These are phyloP conservation scores for Hansenula sp. DNA, from an alignment of 1,139 yeast genomes.

Conservation along the genomic window DNA sequence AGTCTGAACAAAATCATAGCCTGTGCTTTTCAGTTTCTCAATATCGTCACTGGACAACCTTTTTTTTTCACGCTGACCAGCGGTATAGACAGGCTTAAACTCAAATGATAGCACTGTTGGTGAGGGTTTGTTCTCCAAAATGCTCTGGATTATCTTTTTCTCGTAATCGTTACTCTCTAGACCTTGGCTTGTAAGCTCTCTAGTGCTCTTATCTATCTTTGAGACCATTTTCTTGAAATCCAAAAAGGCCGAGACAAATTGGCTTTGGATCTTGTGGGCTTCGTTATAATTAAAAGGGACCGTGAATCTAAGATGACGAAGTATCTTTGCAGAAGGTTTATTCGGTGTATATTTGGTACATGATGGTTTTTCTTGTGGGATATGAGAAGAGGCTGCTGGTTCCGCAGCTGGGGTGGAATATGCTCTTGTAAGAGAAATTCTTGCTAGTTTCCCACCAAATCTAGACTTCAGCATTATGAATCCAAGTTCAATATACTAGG, in stretches of 20 bases:
- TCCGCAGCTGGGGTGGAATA: no score
- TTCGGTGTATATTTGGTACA: constrained; percentile 23
- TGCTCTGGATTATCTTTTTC: constrained; percentile 37
- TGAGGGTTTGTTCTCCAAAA: constrained; percentile 50
- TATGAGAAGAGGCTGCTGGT: no score
- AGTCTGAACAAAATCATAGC: constrained; percentile 63
- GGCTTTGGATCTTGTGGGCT: constrained; percentile 63
- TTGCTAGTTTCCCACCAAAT: no score
- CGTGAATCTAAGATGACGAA: constrained; percentile 63
- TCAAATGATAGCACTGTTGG: constrained; percentile 76
- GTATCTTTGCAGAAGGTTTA: constrained; percentile 30
- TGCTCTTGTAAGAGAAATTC: no score
- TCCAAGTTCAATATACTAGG: no score
- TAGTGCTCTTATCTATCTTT: constrained; percentile 40
- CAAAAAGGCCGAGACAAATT: constrained; percentile 56
- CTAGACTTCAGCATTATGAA: no score
- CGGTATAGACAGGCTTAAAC: constrained; percentile 81
- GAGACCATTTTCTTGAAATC: constrained; percentile 55
- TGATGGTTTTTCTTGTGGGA: no score
- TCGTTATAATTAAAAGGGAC: constrained; percentile 49
- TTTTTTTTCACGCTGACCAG: constrained; percentile 74
- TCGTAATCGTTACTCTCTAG: constrained; percentile 43
- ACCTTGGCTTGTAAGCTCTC: constrained; percentile 38
- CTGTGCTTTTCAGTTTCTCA: constrained; percentile 26
- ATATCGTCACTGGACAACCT: constrained; percentile 36